Base-by-base conservation (phyloP, 1,284 basidiomycete genomes). In the Ceratobasidium sp. region DNA sequence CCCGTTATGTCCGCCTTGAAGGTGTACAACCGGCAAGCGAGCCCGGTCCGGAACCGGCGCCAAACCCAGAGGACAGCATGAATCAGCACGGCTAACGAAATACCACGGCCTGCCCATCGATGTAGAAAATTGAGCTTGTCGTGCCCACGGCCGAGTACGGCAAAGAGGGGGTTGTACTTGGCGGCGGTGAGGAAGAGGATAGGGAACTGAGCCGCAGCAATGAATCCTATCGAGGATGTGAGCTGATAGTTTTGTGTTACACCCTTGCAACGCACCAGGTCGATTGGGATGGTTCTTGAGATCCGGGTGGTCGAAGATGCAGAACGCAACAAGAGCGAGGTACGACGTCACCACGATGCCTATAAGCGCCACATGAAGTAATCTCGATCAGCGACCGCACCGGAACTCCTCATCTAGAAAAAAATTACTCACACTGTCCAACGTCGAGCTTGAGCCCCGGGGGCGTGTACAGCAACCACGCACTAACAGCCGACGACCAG, bases 41-140 rank as follows among this genome's bases (percentile, higher is more conserved):
- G 82, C 18, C 83, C 84, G 79, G 88, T 92, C 75, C 86, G 82
- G 1, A 92, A 77, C 80, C 93, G 91, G 79, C 93, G 92, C 55
- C 87, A 85, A 44, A 94, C 93, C 93, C 93, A 94, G 9, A 94
- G 84, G 0, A 89, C 81, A 2, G 92, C 92, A 81, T 96, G 95
- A 13, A 96, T 84, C 1, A 87, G 84, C 0, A 89, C 90, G 2
- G 87, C 85, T 28, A 95, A 83, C 83, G 95, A 91, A 81, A 94
- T 87, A 26, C 89, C 84, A 3, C 94, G 89, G 0, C 93, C 93
- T 0, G 91, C 87, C 89, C 95, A 92, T 60, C 94, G 91, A 83
- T 96, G 94, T 3, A 95, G 83, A 81, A 91, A 91, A 83, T 95
- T 95, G 51, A 95, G 88, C 81, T 91, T 91, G 82, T 95, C 93